Percentiles rank a stretch among this genome's conserved stretches.
These are phyloP conservation scores for Apiospora sp. DNA, from an alignment of 2,329 filamentous ascomycete genomes.

Conservation along the genomic window DNA sequence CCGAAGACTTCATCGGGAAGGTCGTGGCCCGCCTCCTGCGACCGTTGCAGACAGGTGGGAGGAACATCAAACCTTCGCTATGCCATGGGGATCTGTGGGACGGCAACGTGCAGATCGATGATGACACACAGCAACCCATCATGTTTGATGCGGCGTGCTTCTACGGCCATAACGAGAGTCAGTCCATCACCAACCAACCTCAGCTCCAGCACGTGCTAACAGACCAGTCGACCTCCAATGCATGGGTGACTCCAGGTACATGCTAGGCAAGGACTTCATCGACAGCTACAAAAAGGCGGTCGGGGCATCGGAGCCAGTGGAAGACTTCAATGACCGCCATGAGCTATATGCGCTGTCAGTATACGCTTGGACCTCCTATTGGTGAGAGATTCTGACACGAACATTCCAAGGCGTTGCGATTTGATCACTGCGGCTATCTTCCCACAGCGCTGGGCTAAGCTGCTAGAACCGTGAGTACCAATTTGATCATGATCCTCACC, in stretches of 20 bases:
- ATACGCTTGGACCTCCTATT: neutral
- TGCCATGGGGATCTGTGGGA: conserved; percentile 43
- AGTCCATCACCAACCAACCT: neutral
- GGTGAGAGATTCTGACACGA: neutral
- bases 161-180: conserved; percentile 43
- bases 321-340: conserved; percentile 42
- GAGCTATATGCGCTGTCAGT: conserved; percentile 35
- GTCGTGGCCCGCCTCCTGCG: neutral
- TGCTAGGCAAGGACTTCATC: conserved; percentile 32
- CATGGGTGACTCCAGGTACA: conserved; percentile 31
- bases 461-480: neutral
- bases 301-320: conserved; percentile 38
- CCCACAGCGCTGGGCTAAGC: neutral
- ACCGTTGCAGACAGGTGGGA: neutral
- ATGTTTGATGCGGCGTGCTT: conserved; percentile 41
- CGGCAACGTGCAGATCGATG: conserved; percentile 37
- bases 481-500: too few species aligned
- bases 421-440: neutral
- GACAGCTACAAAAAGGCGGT: conserved; percentile 32
- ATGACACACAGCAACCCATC: conserved; percentile 36
- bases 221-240: conserved; percentile 30
- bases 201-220: neutral
- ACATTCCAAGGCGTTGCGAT: neutral
- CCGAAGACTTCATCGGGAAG: neutral
- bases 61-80: neutral